phyloP scores from a whole-genome alignment of 352 stramenopile species.

The Thraustochytrium sp. region DNA sequence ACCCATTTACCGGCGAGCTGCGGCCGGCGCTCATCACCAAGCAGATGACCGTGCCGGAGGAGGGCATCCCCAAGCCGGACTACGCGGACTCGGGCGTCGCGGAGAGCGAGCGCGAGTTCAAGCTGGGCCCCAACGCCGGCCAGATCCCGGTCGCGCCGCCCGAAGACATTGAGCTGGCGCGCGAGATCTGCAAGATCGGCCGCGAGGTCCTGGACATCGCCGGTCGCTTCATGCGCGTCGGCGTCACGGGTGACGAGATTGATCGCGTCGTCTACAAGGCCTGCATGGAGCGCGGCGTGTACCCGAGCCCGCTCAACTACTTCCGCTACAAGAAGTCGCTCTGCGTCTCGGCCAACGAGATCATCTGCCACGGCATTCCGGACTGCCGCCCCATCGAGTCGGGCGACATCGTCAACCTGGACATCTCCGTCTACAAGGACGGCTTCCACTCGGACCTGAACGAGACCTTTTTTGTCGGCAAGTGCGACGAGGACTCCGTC shows the following conservation, averaged over 20 bases:
- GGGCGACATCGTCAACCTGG: slow-evolving; percentile 97
- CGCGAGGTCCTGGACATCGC: slow-evolving; percentile 92
- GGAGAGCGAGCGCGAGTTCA: neutral
- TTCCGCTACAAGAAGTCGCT: slow-evolving; percentile 92
- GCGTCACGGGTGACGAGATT: slow-evolving; percentile 93
- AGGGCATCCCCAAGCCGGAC: slow-evolving; percentile 12
- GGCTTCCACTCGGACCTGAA: slow-evolving; percentile 96
- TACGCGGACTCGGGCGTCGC: slow-evolving; percentile 7
- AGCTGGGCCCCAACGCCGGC: neutral
- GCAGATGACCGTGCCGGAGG: slow-evolving; percentile 32
- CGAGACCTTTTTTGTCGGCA: slow-evolving; percentile 94
- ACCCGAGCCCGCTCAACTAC: slow-evolving; percentile 96
- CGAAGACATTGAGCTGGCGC: slow-evolving; percentile 87
- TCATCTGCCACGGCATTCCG: slow-evolving; percentile 95
- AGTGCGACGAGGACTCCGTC: slow-evolving; percentile 83
- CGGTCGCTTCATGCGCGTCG: slow-evolving; percentile 69
- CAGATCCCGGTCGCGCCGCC: slow-evolving; percentile 84
- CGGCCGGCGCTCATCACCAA: slow-evolving; percentile 28
- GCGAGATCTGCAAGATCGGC: slow-evolving; percentile 72
- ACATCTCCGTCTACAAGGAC: slow-evolving; percentile 93
- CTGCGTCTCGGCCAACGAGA: slow-evolving; percentile 82
- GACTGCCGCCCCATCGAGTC: slow-evolving; percentile 87
- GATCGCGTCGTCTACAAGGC: slow-evolving; percentile 89
- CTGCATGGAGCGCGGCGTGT: slow-evolving; percentile 79
- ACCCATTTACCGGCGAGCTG: slow-evolving; percentile 10